Evolutionary conservation across 257 asterid species (phyloP), one percentile per base, ranked within the genome.

Genomic region (Scutellaria baicalensis): DNA sequence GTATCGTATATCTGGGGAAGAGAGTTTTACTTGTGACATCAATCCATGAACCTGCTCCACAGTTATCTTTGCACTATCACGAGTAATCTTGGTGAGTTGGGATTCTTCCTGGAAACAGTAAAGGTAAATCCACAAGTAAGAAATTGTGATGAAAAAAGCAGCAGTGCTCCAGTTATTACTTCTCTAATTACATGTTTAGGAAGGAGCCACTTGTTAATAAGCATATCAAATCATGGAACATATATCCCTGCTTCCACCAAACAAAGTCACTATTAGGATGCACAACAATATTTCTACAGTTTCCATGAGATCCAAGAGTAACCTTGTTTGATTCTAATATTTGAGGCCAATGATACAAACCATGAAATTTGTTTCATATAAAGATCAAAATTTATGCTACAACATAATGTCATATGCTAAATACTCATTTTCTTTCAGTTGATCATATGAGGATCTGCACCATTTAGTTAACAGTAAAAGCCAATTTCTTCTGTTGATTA

Each of bases 1-100:
- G 4, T 27, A 27, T 27, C 33, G 33, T 27, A 1, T 23, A 3
- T 27, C 5, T 2, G 33, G 33, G 33, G 49, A 57, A 3, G 58
- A n/a, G 12, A 31, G 52, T 43, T 52, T 27, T 18, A 89, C 99
- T 96, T 91, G 99, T 31, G 99, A 93, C 99, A 93, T 93, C 79
- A 93, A 79, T 60, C 97, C 97, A 79, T 93, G 99, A 74, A 93
- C 97, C 84, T 93, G 99, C 83, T 93, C 99, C 38, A 88, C 99
- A 8, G 99, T 89, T 71, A 93, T 93, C 86, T 93, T 93, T 14
- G 88, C 86, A 71, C 99, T 91, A 68, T 93, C 97, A 58, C 96
- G 97, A 27, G 96, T 91, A 38, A 93, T 93, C 94, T 91, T 93
- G 68, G 86, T 81, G 48, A 93, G 94, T 76, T 83, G 96, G 70